Base-by-base conservation (phyloP, 495 filamentous ascomycete species). In the Parathielavia appendiculata region DNA sequence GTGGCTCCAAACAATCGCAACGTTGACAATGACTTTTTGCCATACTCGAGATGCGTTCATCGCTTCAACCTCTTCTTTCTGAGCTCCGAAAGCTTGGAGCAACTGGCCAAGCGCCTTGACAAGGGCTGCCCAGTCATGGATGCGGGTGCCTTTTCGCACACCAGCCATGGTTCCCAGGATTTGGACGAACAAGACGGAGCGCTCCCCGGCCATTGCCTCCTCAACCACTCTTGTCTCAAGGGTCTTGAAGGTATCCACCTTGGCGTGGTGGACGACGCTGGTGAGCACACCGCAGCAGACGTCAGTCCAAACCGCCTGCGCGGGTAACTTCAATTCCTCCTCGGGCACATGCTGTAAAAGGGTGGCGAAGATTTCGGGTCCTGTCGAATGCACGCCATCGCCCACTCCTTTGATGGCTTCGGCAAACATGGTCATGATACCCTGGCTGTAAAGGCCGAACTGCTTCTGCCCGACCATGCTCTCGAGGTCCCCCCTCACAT, bases 391-490 rank as follows among this genome's bases (percentile, higher is more conserved):
- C 41, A 97, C 66, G 4, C 82, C 85, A 43, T 83, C 67, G 45
- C 92, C 89, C 40, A 91, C 80, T 30, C 91, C 88, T 69, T 92
- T 92, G 59, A 91, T 86, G 13, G 92, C 84, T 71, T 96, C 93
- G 0, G 87, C 83, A 63, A 96, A 90, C 75, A 97, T 85, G 20
- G 81, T 86, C 88, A 95, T 96, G 26, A 97, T 70, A 39, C 95
- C 95, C 66, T 91, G 84, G 59, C 85, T 85, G 65, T 96, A 96
- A 11, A 85, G 77, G 17, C 68, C 71, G 59, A 72, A 77, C 23
- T 80, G 76, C 40, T 79, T 80, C 4, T 71, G 72, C 34, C 76
- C 78, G 14, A 70, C 75, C 26, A 77, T 66, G 45, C 79, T 76
- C 30, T 77, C 70, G 30, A 95, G 73, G 66, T 95, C 89, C 22